A percentile compares a stretch with the other conserved stretches of the same genome.
Evolutionary conservation across 306 rosid species (phyloP).

Genomic region (Inga oerstediana): DNA sequence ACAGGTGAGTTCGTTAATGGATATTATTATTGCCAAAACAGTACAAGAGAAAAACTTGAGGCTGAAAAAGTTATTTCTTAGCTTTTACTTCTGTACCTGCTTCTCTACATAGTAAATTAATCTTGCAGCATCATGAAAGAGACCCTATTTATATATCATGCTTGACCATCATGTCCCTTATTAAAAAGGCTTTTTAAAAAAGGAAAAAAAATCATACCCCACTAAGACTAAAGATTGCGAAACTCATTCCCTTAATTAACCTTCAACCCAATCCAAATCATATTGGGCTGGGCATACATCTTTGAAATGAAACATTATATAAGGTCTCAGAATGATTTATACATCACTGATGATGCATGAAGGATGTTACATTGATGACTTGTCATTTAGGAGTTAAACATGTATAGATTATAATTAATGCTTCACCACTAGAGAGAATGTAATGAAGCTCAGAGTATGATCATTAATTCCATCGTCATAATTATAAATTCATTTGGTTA

Average conservation of each 20-base stretch:
- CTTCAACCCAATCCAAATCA: background rate
- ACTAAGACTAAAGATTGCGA: background rate
- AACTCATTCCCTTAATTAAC: background rate
- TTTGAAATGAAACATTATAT: background rate
- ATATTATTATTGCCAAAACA: slow-evolving; percentile 9
- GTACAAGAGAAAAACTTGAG: background rate
- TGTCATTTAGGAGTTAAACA: background rate
- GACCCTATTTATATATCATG: too few relatives aligned
- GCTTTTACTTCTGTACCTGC: background rate
- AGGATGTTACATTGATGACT: background rate
- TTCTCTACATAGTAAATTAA: background rate
- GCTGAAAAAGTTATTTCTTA: background rate
- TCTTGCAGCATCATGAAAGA: too few relatives aligned
- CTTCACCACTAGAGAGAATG: background rate
- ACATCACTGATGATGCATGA: background rate
- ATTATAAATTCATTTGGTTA: background rate
- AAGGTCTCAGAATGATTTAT: background rate
- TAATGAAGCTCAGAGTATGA: background rate
- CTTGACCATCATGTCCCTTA: background rate
- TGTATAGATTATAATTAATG: background rate
- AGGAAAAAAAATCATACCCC: background rate
- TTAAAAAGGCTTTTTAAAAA: background rate
- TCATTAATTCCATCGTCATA: background rate
- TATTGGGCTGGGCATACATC: slow-evolving; percentile 23
- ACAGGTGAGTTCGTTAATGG: background rate